Base-by-base conservation (phyloP, 23 red algal species). In the Gracilariopsis chorda region DNA sequence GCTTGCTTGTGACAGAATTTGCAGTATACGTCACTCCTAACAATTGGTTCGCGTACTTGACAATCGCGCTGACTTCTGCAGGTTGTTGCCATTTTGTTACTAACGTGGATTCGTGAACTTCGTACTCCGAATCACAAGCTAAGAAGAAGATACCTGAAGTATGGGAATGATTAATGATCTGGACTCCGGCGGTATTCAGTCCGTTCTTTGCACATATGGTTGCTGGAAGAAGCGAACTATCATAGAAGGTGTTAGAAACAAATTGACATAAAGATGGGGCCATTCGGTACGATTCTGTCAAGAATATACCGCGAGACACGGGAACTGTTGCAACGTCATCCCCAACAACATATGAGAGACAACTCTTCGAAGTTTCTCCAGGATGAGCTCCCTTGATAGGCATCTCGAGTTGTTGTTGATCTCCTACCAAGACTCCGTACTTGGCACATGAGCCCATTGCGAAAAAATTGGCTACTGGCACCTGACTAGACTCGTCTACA, bases 401-500 rank as follows among this genome's bases (percentile, higher is more conserved):
- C 90, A 90, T 90, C 44, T 88, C 60, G 24, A 97, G 74, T 79
- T 97, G 95, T 59, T 92, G 85, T 57, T 97, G 95, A 37, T 97
- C 95, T 62, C 95, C 95, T 28, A 97, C 95, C 34, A 97, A 80
- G 11, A 97, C 78, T 39, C 90, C 95, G 44, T 81, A 91, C 56
- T 78, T 83, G 32, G 91, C 90, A 69, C 77, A 46, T 6, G 68
- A 46, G 5, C 71, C 51, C 74, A 97, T 90, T 1, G 95, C 78
- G 8, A 97, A 27, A 62, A 94, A 94, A 73, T 97, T 81, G 37
- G 95, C 74, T n/a, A 88, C 69, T n/a, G 95, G 51, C 4, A 97
- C 69, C 74, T 97, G 95, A 23, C 95, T 92, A 12, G 95, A 90
- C 68, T 97, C 95, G 83, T 97, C 95, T 41, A 97, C 71, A 70